Conservation (phyloP, 352 stramenopile genomes). For the Pythium aquatile region DNA sequence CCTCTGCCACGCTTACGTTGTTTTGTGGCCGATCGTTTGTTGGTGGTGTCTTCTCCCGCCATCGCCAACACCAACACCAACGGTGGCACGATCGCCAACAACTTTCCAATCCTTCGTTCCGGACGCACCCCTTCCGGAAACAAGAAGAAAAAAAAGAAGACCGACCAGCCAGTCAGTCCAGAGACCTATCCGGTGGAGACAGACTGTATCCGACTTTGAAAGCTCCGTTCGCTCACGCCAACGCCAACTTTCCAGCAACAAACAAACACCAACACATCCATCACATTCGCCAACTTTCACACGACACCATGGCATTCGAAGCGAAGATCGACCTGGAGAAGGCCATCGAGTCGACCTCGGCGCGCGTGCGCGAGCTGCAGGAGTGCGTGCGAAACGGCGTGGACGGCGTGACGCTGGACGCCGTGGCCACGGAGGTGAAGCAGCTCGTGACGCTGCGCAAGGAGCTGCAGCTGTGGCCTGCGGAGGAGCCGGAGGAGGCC, state of each 20-base stretch:
- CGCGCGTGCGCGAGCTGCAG: conserved; percentile 55
- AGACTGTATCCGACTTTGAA: neutral
- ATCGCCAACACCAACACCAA: neutral
- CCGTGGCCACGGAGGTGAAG: conserved; percentile 57
- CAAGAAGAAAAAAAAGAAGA: conserved; percentile 10
- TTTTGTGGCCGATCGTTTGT: neutral
- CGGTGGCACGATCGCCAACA: neutral
- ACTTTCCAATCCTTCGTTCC: neutral
- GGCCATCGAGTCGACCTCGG: conserved; percentile 54
- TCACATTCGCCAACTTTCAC: neutral
- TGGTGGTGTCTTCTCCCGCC: neutral
- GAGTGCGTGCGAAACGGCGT: conserved; percentile 44
- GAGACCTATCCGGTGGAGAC: conserved; percentile 1
- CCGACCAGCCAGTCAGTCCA: conserved; percentile 21
- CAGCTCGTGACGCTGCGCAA: conserved; percentile 63
- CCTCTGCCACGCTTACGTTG: neutral
- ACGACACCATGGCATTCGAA: conserved; percentile 41
- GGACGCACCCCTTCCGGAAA: neutral
- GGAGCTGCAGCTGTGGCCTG: conserved; percentile 56
- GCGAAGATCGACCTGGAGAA: conserved; percentile 42
- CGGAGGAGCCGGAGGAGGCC: conserved; percentile 23
- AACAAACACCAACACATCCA: neutral
- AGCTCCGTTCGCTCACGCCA: neutral
- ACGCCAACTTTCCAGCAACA: conserved; percentile 9
- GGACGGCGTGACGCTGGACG: conserved; percentile 40